Evolutionary conservation across 2,329 filamentous ascomycete species (phyloP), one percentile per base, ranked within the genome.

Genomic region (Pyrenophora seminiperda): DNA sequence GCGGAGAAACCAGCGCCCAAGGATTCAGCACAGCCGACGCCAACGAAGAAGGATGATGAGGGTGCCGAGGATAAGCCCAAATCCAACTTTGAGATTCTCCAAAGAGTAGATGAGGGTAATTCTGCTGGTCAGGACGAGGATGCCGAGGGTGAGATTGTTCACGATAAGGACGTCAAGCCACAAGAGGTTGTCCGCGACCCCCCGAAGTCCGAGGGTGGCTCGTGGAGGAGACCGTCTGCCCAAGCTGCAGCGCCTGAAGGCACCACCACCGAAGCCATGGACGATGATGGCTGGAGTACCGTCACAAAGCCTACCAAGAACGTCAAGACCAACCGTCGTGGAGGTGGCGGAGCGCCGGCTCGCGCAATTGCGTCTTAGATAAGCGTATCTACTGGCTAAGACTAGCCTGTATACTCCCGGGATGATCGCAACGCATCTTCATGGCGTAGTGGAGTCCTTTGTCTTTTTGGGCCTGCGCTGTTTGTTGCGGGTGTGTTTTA

Each of bases 1-100:
- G 53, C 57, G 3, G 85, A 83, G n/a, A 86, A 83, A 62, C 81
- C 84, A 41, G 81, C 58, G 17, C 48, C 57, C 18, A 85, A 85
- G 72, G 81, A 83, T 53, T 81, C 61, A 68, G 72, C 56, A 49
- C 57, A 63, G 50, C 50, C 58, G 37, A 61, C 59, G 43, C 62
- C 62, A 40, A 64, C 58, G 54, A 73, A 64, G 59, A 67, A 70
- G 41, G 67, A 66, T 40, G 65, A 74, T 55, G 68, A 74, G 32
- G 53, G 58, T 19, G 46, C 56, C 14, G 75, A 74, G 33, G 77
- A 79, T 55, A 76, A 78, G 51, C 74, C 74, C 54, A 76, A 76
- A 45, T 75, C 75, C 31, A 81, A 76, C 62, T 81, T 80, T 58
- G 83, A 84, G 62, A 79, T 84, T 59, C 75, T 84, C 53, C 79